These are phyloP conservation scores for Trametes punicea DNA, from an alignment of 768 basidiomycete genomes.

Conservation along the genomic window DNA sequence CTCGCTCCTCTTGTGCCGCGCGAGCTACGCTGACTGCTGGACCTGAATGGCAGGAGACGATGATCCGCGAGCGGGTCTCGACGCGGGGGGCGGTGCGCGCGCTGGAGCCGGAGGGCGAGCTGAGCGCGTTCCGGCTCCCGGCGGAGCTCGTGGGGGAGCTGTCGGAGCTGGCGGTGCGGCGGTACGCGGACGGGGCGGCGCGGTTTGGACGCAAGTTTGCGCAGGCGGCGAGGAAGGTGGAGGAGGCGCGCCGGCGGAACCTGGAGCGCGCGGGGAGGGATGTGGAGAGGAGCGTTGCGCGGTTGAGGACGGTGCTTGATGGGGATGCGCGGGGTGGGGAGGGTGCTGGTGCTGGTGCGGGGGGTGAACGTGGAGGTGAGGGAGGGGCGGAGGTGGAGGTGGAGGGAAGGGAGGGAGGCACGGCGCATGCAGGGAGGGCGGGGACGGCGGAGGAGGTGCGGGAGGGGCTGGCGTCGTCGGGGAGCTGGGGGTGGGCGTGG, in stretches of 20 bases:
- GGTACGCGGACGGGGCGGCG: slow-evolving; percentile 66
- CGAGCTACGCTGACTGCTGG: slow-evolving; percentile 31
- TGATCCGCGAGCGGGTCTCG: slow-evolving; percentile 91
- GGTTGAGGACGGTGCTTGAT: slow-evolving; percentile 39
- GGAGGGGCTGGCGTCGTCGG: slow-evolving; percentile 40
- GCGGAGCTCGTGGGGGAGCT: slow-evolving; percentile 66
- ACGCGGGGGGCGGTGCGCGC: slow-evolving; percentile 79
- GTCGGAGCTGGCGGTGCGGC: slow-evolving; percentile 68
- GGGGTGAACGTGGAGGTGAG: slow-evolving; percentile 16
- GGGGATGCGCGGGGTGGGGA: slow-evolving; percentile 22
- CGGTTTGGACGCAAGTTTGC: slow-evolving; percentile 68
- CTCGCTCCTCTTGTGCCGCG: not conserved
- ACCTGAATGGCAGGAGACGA: slow-evolving; percentile 44
- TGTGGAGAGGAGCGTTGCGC: slow-evolving; percentile 48
- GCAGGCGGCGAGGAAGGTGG: slow-evolving; percentile 51
- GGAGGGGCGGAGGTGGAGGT: not conserved
- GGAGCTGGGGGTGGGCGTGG: slow-evolving; percentile 82
- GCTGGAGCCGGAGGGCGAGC: slow-evolving; percentile 66
- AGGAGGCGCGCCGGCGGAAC: slow-evolving; percentile 64
- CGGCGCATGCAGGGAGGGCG: slow-evolving; percentile 14
- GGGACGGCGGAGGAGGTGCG: slow-evolving; percentile 5
- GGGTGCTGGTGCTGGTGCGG: too few species aligned
- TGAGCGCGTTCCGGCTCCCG: slow-evolving; percentile 65
- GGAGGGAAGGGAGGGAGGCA: not conserved
- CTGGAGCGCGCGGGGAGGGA: slow-evolving; percentile 64